Evolutionary conservation across 179 eudicot species (phyloP).

Genomic region (Sideroxylon spinosum): DNA sequence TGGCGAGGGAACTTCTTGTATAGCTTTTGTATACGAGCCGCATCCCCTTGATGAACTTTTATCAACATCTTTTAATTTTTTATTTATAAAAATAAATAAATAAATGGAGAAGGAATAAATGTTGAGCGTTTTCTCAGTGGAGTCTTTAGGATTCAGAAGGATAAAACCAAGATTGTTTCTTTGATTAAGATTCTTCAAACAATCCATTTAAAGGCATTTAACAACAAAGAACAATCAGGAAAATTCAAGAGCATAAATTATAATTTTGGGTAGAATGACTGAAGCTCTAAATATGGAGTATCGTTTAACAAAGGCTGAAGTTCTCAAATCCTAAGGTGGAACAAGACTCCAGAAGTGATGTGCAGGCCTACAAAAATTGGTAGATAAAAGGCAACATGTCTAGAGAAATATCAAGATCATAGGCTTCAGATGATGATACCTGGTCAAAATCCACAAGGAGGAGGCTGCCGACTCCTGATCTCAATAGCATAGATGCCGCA

Average conservation of each 20-base stretch:
- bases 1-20: too few species aligned
- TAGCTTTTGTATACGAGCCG: too few species aligned
- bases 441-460: slow-evolving; percentile 97
- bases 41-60: not conserved
- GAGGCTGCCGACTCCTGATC: slow-evolving; percentile 93
- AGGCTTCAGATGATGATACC: slow-evolving; percentile 37
- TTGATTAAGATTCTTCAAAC: not conserved
- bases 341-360: not conserved
- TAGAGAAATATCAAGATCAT: not conserved
- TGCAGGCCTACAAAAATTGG: not conserved
- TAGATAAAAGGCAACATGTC: not conserved
- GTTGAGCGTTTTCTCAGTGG: not conserved
- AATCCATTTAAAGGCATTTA: not conserved
- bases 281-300: too few species aligned
- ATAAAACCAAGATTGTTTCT: not conserved
- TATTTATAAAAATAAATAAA: too few species aligned
- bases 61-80: too few species aligned
- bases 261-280: too few species aligned
- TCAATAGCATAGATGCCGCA: slow-evolving; percentile 95
- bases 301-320: too few species aligned
- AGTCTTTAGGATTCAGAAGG: not conserved
- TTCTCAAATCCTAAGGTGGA: not conserved
- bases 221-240: not conserved
- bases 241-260: not conserved
- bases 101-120: not conserved